Percentiles rank a stretch among this genome's conserved stretches.
phyloP scores from a whole-genome alignment of 1,284 basidiomycete species.

The Kwoniella shivajii region DNA sequence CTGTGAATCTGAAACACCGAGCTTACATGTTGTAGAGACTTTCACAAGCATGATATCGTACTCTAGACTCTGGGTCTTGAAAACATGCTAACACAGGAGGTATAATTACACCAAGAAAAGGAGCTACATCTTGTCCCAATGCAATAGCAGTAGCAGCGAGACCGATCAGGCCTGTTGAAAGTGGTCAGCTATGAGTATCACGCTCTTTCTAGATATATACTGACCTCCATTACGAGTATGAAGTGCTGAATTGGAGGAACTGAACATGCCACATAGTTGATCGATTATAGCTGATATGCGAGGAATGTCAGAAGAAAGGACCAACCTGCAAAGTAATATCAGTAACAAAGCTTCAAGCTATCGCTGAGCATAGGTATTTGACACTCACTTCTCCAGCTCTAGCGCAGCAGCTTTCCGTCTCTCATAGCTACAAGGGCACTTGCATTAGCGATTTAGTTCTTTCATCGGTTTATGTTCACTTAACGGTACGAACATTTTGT shows the following conservation, averaged over 20 bases:
- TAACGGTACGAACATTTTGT: conserved; percentile 47
- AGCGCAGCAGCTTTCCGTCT: conserved; percentile 93
- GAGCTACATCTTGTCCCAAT: conserved; percentile 86
- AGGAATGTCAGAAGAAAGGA: conserved; percentile 78
- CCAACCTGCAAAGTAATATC: conserved; percentile 63
- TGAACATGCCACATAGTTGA: conserved; percentile 92
- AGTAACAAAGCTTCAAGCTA: no score
- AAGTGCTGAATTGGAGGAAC: conserved; percentile 72
- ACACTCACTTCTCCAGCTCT: conserved; percentile 83
- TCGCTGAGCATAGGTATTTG: no score
- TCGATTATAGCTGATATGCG: conserved; percentile 87
- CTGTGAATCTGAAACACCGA: not conserved
- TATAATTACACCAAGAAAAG: conserved; percentile 91
- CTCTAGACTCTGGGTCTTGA: conserved; percentile 89
- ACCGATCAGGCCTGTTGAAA: conserved; percentile 69
- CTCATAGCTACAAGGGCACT: conserved; percentile 71
- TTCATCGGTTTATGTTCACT: not conserved
- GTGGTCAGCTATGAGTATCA: not conserved
- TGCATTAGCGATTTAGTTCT: not conserved
- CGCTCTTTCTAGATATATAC: conserved; percentile 2
- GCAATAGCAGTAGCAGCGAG: conserved; percentile 96
- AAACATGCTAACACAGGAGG: conserved; percentile 91
- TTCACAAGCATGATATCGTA: conserved; percentile 82
- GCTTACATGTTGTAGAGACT: conserved; percentile 91
- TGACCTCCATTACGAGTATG: conserved; percentile 88